Percentiles rank a stretch among this genome's conserved stretches.
These are phyloP conservation scores for Byssochlamys sp. DNA, from an alignment of 2,329 filamentous ascomycete genomes.

Conservation along the genomic window DNA sequence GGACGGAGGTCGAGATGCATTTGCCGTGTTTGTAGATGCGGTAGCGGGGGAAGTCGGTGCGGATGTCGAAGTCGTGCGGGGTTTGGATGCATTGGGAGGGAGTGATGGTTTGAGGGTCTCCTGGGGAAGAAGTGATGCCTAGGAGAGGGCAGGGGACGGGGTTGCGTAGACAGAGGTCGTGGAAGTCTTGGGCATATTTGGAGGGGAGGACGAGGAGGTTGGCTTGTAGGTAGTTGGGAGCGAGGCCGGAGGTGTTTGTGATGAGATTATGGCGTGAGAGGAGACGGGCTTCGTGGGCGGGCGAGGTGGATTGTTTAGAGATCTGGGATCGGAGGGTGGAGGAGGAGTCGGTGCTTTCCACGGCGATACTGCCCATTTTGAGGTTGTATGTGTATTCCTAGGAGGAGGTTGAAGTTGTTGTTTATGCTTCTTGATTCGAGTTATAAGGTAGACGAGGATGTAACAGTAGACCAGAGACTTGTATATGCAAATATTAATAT, in stretches of 20 bases:
- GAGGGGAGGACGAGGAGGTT: constrained; percentile 54
- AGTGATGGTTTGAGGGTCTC: constrained; percentile 20
- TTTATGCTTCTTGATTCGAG: neutral
- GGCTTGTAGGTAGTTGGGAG: constrained; percentile 50
- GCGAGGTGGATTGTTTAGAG: neutral
- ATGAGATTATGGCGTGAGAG: constrained; percentile 35
- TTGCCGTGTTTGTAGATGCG: constrained; percentile 47
- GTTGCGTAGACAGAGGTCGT: constrained; percentile 50
- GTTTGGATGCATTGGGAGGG: constrained; percentile 15
- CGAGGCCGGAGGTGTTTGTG: constrained; percentile 45
- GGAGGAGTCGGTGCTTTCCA: neutral
- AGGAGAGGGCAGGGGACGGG: constrained; percentile 55
- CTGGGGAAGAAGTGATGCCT: constrained; percentile 35
- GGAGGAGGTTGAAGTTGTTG: neutral
- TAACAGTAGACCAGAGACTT: neutral
- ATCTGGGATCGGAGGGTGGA: neutral
- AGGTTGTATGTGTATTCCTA: neutral
- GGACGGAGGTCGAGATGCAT: constrained; percentile 25
- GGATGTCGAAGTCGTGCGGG: constrained; percentile 41
- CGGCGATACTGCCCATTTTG: neutral
- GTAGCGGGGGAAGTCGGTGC: constrained; percentile 50
- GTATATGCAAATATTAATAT: neutral
- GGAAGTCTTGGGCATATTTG: constrained; percentile 49
- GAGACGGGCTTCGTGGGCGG: constrained; percentile 34
- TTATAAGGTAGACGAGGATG: neutral